A percentile compares a stretch with the other conserved stretches of the same genome.
These are phyloP conservation scores for Paramecium sexaurelia DNA, from an alignment of 73 alveolate genomes.

Conservation along the genomic window DNA sequence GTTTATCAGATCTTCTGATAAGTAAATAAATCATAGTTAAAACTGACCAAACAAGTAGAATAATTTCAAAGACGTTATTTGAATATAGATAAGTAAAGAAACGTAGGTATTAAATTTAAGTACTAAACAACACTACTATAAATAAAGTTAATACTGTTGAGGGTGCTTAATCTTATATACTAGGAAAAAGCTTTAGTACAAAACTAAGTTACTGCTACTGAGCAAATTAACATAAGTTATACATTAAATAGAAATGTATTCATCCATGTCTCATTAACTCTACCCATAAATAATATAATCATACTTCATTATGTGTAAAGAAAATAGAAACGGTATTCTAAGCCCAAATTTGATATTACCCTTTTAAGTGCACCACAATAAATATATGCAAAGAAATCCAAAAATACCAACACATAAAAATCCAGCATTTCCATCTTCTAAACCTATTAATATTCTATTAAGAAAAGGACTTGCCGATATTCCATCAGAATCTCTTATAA, in stretches of 20 bases:
- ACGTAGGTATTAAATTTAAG: constrained; percentile 73
- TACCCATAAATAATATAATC: not conserved
- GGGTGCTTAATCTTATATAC: constrained; percentile 77
- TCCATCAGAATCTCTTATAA: constrained; percentile 57
- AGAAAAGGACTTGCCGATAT: constrained; percentile 81
- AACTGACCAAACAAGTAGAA: constrained; percentile 76
- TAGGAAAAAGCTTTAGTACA: constrained; percentile 74
- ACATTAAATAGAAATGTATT: constrained; percentile 85
- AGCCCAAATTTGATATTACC: constrained; percentile 92
- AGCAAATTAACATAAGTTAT: constrained; percentile 75
- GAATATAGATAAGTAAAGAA: constrained; percentile 80
- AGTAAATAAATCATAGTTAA: constrained; percentile 67
- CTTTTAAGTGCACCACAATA: constrained; percentile 80
- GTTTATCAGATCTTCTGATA: constrained; percentile 65
- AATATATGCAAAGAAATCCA: constrained; percentile 76
- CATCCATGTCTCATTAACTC: constrained; percentile 88
- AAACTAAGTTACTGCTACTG: constrained; percentile 80
- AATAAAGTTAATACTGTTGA: constrained; percentile 23
- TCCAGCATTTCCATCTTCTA: constrained; percentile 77
- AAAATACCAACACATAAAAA: constrained; percentile 76
- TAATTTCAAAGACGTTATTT: constrained; percentile 77
- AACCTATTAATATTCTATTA: constrained; percentile 75
- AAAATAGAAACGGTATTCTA: constrained; percentile 78
- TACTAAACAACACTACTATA: constrained; percentile 71
- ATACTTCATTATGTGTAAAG: constrained; percentile 84